Conservation (phyloP, 78 protist genomes). For the Diacronema lutheri region DNA sequence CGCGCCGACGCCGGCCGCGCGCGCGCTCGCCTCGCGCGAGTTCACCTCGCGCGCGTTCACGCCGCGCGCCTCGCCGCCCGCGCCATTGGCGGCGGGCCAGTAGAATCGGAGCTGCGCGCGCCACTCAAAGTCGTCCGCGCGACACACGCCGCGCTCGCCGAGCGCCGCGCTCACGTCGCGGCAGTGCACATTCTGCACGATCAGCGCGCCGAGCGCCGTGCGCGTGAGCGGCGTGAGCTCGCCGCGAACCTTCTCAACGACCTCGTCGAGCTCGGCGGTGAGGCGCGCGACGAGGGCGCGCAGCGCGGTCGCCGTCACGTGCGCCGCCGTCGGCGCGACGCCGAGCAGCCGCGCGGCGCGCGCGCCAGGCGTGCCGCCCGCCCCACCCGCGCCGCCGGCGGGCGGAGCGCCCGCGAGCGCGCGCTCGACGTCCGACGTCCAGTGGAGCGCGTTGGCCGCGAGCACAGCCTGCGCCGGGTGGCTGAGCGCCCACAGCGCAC, state of each 20-base stretch:
- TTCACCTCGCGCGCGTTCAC: too few relatives aligned
- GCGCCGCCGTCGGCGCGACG: too few relatives aligned
- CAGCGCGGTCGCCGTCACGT: background rate
- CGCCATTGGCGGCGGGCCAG: too few relatives aligned
- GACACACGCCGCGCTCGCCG: background rate
- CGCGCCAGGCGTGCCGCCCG: too few relatives aligned
- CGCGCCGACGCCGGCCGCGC: too few relatives aligned
- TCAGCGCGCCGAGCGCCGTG: slow-evolving; percentile 29
- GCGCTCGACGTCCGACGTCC: slow-evolving; percentile 32
- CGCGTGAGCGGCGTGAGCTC: slow-evolving; percentile 29
- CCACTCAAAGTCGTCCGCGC: slow-evolving; percentile 57
- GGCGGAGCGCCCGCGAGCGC: background rate
- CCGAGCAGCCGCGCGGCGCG: background rate
- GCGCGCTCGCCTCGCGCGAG: too few relatives aligned
- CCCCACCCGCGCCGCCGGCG: too few relatives aligned
- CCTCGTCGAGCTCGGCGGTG: slow-evolving; percentile 5
- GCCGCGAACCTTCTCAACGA: slow-evolving; percentile 46
- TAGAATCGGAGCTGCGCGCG: slow-evolving; percentile 26
- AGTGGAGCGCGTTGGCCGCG: slow-evolving; percentile 15
- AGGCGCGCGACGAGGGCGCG: background rate
- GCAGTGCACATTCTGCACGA: slow-evolving; percentile 46
- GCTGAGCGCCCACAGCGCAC: slow-evolving; percentile 19
- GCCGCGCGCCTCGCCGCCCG: too few relatives aligned
- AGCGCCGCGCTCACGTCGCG: slow-evolving; percentile 40
- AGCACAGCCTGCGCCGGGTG: slow-evolving; percentile 41